Base-by-base conservation (phyloP, 331 rosid genomes). In the Stylosanthes scabra region DNA sequence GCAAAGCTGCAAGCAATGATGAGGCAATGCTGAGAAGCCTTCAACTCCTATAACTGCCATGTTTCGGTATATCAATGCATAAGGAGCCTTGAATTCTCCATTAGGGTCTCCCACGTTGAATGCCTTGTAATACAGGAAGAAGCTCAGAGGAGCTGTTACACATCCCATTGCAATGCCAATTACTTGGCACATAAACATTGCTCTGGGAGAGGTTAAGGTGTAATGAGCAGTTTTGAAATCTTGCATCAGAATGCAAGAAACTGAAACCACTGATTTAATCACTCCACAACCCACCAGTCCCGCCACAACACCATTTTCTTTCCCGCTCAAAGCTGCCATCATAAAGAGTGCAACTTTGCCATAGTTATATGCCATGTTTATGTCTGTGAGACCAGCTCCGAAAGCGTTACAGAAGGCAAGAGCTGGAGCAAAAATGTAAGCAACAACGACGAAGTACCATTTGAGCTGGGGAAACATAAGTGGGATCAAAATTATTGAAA, bases 371-470 rank as follows among this genome's bases (percentile, higher is more conserved):
- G 96, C 93, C 96, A 92, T 90, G 90, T 92, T 92, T 13, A 92
- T 85, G 61, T 92, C 96, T 0, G 98, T 90, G 16, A 92, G 91
- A n/a, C 98, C 96, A 11, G 96, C 87, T 54, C 98, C 98, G n/a
- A 83, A 92, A 8, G 96, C 96, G 49, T 92, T 92, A 74, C 98
- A 92, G 83, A 92, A 92, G 40, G 98, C 98, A 3, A 92, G 91
- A n/a, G 98, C 79, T 8, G 96, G 98, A 37, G 96, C 96, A 28
- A 92, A 78, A 29, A 90, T 66, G 77, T 92, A 92, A 37, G 93
- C 96, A 4, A 74, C 85, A 9, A 88, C 76, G 0, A 87, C 82
- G 20, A 67, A 90, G 82, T 88, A 90, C 98, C 98, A 90, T 77
- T 88, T 90, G 12, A 92, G 85, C 59, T 85, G 91, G 12, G 96